phyloP scores from a whole-genome alignment of 2,329 filamentous ascomycete genomes.

The Acrodontium crateriforme region DNA sequence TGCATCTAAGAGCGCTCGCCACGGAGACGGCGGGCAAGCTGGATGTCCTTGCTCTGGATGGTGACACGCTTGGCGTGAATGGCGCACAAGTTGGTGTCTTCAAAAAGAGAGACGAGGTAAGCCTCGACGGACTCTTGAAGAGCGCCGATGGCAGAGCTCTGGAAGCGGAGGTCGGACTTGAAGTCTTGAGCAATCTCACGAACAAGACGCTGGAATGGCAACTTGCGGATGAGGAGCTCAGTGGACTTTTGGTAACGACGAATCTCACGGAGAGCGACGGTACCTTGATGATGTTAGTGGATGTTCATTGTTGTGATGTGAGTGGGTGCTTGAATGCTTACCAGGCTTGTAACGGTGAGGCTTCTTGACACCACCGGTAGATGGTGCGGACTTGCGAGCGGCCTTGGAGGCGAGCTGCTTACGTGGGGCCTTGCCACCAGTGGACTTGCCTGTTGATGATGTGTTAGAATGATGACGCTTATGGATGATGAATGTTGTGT shows the following conservation, averaged over 20 bases:
- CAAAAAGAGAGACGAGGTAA: constrained; percentile 90
- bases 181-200: constrained; percentile 57
- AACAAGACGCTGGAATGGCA: constrained; percentile 67
- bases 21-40: constrained; percentile 55
- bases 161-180: constrained; percentile 73
- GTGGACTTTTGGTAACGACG: constrained; percentile 79
- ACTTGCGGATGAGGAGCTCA: constrained; percentile 69
- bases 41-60: constrained; percentile 86
- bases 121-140: constrained; percentile 94
- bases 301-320: constrained; percentile 6
- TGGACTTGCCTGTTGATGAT: constrained; percentile 51
- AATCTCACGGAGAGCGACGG: constrained; percentile 81
- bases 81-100: constrained; percentile 89
- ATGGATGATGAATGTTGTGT: constrained; percentile 5
- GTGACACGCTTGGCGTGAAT: constrained; percentile 95
- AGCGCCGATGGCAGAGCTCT: constrained; percentile 85
- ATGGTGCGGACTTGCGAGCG: constrained; percentile 93
- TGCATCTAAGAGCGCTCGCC: constrained; percentile 37
- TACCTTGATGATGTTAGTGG: constrained; percentile 40
- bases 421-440: constrained; percentile 58
- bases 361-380: constrained; percentile 61
- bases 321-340: constrained; percentile 13
- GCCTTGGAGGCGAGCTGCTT: constrained; percentile 99
- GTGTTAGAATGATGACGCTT: constrained; percentile 19
- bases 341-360: constrained; percentile 41